Conservation (phyloP, 1,139 yeast genomes). For the Suhomyces atakaporum region DNA sequence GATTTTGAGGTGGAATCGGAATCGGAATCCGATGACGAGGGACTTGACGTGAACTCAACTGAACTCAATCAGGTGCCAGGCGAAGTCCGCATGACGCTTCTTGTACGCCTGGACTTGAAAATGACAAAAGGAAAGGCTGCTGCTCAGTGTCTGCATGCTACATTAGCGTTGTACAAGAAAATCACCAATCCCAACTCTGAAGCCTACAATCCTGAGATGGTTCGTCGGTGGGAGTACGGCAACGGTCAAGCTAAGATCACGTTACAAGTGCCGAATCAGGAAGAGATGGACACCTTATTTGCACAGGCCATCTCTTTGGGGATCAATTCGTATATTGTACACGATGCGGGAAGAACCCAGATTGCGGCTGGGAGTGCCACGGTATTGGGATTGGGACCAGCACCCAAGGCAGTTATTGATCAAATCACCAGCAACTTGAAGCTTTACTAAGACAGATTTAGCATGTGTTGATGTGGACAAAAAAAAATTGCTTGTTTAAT, state of each 20-base stretch:
- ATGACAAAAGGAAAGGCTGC: slow-evolving; percentile 97
- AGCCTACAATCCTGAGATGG: slow-evolving; percentile 61
- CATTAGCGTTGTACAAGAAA: slow-evolving; percentile 80
- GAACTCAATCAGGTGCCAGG: slow-evolving; percentile 65
- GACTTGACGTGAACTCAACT: slow-evolving; percentile 54
- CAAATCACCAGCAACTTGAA: slow-evolving; percentile 78
- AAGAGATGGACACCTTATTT: slow-evolving; percentile 73
- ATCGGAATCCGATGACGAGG: slow-evolving; percentile 44
- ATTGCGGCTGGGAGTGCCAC: slow-evolving; percentile 94
- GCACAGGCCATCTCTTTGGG: slow-evolving; percentile 82
- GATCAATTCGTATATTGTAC: slow-evolving; percentile 76
- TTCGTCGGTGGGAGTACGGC: slow-evolving; percentile 73
- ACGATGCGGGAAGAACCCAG: slow-evolving; percentile 97
- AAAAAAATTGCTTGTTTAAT: no score
- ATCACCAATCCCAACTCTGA: slow-evolving; percentile 55
- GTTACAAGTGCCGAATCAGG: slow-evolving; percentile 72
- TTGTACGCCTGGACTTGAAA: slow-evolving; percentile 83
- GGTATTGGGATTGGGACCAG: slow-evolving; percentile 94
- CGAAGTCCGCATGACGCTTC: slow-evolving; percentile 84
- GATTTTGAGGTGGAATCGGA: slow-evolving; percentile 27
- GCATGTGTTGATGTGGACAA: no score
- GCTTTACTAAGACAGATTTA: no score
- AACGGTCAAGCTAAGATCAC: slow-evolving; percentile 96
- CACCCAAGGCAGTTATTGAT: slow-evolving; percentile 82
- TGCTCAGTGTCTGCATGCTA: slow-evolving; percentile 98